phyloP scores from a whole-genome alignment of 2,329 filamentous ascomycete species.

The Penicillium brevicompactum region DNA sequence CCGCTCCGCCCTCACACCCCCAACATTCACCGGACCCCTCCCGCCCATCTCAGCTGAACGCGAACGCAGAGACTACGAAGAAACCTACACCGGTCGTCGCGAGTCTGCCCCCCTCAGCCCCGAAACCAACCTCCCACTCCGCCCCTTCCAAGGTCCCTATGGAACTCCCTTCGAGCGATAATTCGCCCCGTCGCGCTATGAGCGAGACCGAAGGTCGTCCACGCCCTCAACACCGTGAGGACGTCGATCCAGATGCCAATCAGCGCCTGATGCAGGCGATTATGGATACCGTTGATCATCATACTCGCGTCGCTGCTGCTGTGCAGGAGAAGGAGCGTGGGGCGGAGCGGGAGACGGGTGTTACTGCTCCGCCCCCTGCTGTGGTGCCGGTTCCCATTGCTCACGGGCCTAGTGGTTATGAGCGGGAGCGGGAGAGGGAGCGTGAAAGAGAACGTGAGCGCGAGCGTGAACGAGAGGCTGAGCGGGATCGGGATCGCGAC shows the following conservation, averaged over 20 bases:
- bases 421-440: constrained; percentile 9
- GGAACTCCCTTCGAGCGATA: constrained; percentile 19
- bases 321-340: constrained; percentile 33
- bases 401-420: neutral
- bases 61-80: constrained; percentile 3
- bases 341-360: constrained; percentile 21
- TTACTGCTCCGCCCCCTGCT: neutral
- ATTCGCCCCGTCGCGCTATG: constrained; percentile 38
- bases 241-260: constrained; percentile 43
- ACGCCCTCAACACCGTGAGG: constrained; percentile 19
- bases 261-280: constrained; percentile 46
- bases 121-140: constrained; percentile 24
- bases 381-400: neutral
- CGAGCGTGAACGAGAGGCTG: constrained; percentile 17
- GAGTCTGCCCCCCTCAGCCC: constrained; percentile 28
- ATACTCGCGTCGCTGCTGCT: constrained; percentile 36
- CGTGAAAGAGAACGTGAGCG: constrained; percentile 20
- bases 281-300: constrained; percentile 45
- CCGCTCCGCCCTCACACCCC: constrained; percentile 1
- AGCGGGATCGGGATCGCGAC: constrained; percentile 28
- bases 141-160: constrained; percentile 25
- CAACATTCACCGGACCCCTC: constrained; percentile 1
- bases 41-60: constrained; percentile 19
- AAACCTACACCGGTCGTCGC: constrained; percentile 17
- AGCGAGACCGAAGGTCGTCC: constrained; percentile 38